Evolutionary conservation across 225 moss, liverwort and hornwort genomes (phyloP), one percentile per base, ranked within the genome.

Genomic region (Marchantia paleacea): DNA sequence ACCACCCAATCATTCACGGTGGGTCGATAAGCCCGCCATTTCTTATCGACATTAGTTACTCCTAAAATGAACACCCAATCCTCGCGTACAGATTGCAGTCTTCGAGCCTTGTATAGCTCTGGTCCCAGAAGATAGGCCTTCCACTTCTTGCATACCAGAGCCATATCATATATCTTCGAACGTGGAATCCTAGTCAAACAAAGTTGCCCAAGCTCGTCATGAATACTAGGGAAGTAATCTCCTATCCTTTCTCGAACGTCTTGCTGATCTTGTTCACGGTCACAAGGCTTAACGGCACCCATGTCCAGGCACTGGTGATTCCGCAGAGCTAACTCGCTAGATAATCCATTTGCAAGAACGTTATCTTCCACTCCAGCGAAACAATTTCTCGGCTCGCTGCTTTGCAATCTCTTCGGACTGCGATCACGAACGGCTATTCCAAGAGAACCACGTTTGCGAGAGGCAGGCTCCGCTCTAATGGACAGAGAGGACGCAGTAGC

Each of bases 21-120:
- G 3, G 96, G 96, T 30, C 88, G 89, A 72, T 91, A 94, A 19
- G 93, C 94, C 39, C 96, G 88, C 96, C 96, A 97, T 83, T 80
- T 85, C 68, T 87, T 85, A 16, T 87, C 82, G 60, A 73, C 54
- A 53, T 79, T 85, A 11, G 28, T 72, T 39, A 48, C 12, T 0
- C 78, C 84, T 18, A 94, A 81, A 55, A 97, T 73, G 78, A 94
- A 94, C 47, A 97, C 93, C 96, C 94, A 94, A 4, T 90, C 91
- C 71, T 97, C 96, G 19, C 86, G 83, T 0, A 93, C 75, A 13
- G 86, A 85, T 0, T 68, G 62, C 13, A 77, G 13, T 68, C 84
- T 88, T 7, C 96, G 92, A 80, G 85, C 81, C 85, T 88, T 90
- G 29, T 91, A 81, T 0, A 97, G 88, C 62, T 97, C 94, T 26